Evolutionary conservation across 148 eudicot genomes (phyloP), one percentile per base, ranked within the genome.

Genomic region (Chenopodium formosanum): DNA sequence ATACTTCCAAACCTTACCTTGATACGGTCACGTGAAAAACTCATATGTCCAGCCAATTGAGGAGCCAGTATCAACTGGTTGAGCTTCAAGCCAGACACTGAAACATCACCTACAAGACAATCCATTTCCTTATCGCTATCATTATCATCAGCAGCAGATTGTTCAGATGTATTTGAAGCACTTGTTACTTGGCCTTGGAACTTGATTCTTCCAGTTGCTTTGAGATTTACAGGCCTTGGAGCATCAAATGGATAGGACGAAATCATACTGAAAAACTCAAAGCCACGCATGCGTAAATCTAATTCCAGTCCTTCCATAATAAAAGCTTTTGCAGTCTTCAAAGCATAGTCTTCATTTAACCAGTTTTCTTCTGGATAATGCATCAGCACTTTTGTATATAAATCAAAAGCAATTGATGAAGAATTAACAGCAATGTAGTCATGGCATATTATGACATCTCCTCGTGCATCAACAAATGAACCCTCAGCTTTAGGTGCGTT

Each of bases 401-500:
- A 78, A 81, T 95, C 99, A 88, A 95, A 95, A 78, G 97, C 97
- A 78, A 90, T 83, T 72, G 99, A 95, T 37, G 99, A 95, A 81
- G 99, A 94, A 85, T 83, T 94, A 71, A 95, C 86, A 68, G 91
- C 84, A 78, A 95, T 85, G 83, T 88, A 85, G 70, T 95, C 99
- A 87, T 93, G 93, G 68, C 93, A 89, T 80, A 95, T 92, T 83
- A 95, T 93, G 86, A 95, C 91, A 87, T 95, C 99, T 87, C 99
- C 99, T 87, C 97, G 94, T n/a, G 97, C 97, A 89, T 95, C 99
- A 81, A 85, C 84, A 78, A 93, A 91, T 82, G 99, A 95, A 62
- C 97, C 97, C 89, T 95, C 99, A 67, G 99, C 99, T 91, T 92
- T 94, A 76, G 97, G 99, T 63, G 99, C 97, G 60, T 89, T 92